Conservation (phyloP, 78 protist species). For the Chrysochromulina parva region DNA sequence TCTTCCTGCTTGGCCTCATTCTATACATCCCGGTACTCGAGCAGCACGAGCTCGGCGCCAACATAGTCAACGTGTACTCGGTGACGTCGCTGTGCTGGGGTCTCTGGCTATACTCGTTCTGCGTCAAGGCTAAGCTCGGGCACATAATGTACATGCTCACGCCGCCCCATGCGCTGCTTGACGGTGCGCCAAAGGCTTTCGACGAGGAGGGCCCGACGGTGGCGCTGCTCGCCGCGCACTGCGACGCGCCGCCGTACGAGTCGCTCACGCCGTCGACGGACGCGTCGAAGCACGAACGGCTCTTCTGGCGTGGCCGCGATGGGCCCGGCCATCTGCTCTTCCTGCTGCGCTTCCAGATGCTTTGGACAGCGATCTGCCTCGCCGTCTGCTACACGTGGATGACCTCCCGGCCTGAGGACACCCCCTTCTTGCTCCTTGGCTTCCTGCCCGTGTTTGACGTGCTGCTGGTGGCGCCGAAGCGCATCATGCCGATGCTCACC, state of each 20-base stretch:
- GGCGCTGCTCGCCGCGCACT: neutral
- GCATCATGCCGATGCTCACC: neutral
- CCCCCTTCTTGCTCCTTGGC: neutral
- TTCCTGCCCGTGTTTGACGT: neutral
- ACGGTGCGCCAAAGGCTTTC: neutral
- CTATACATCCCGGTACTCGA: neutral
- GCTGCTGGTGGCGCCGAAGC: neutral
- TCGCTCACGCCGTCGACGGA: neutral
- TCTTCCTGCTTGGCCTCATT: too few species aligned
- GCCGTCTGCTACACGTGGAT: neutral
- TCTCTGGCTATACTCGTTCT: neutral
- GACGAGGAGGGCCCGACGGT: neutral
- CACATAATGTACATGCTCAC: neutral
- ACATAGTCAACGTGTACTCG: neutral
- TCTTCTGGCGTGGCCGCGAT: neutral
- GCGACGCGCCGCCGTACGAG: neutral
- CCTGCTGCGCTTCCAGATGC: neutral
- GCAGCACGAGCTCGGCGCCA: neutral
- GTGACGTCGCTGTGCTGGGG: neutral
- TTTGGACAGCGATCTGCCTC: neutral
- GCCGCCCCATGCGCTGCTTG: neutral
- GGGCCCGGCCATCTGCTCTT: neutral
- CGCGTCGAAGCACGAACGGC: neutral
- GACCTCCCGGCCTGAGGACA: neutral
- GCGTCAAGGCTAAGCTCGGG: neutral